A percentile compares a stretch with the other conserved stretches of the same genome.
phyloP scores from a whole-genome alignment of 768 basidiomycete species.

The Lentinula detonsa region DNA sequence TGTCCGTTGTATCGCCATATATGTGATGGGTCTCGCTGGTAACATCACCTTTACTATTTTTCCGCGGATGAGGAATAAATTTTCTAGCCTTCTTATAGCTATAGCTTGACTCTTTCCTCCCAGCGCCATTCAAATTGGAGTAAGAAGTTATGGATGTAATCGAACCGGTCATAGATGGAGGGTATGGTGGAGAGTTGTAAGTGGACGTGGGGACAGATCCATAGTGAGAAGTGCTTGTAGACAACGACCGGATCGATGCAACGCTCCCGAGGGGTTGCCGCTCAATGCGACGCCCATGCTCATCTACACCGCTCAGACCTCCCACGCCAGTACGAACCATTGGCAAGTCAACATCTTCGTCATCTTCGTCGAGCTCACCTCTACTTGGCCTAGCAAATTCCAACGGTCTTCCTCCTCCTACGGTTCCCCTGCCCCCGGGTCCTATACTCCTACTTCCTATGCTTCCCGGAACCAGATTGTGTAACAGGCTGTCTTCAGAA shows the following conservation, averaged over 20 bases:
- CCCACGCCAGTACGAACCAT: background rate
- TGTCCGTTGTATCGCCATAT: background rate
- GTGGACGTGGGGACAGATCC: background rate
- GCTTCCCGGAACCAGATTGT: background rate
- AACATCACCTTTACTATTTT: background rate
- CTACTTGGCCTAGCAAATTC: slow-evolving; percentile 8
- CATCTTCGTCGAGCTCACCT: background rate
- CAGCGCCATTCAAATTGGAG: background rate
- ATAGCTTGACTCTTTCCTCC: background rate
- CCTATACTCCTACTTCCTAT: background rate
- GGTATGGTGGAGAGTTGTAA: background rate
- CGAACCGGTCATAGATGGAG: background rate
- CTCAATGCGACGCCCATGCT: background rate
- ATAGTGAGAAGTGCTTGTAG: background rate
- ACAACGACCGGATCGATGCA: background rate
- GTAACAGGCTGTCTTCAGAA: slow-evolving; percentile 30
- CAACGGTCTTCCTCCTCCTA: slow-evolving; percentile 11
- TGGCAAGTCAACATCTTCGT: background rate
- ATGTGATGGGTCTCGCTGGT: background rate
- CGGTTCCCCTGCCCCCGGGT: slow-evolving; percentile 7
- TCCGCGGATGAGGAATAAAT: background rate
- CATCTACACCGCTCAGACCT: background rate
- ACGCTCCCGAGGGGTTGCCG: background rate
- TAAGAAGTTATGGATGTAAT: background rate
- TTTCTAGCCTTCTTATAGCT: background rate